Evolutionary conservation across 1,139 yeast genomes (phyloP).

Genomic region (Magnusiomyces suaveolens): DNA sequence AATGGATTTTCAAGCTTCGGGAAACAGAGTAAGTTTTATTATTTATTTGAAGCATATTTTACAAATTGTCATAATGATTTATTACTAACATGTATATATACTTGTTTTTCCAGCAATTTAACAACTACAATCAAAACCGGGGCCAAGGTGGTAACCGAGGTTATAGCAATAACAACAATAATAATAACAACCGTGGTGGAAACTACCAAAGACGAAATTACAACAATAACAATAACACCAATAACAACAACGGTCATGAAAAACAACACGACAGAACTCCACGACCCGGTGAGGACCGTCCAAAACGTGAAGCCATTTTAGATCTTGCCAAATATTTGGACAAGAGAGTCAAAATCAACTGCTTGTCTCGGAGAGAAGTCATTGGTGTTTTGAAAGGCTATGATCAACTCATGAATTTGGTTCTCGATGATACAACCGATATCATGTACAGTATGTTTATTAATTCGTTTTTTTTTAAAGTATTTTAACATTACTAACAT

Average conservation of each 20-base stretch:
- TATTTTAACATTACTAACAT: background rate
- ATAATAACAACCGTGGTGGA: slow-evolving; percentile 11
- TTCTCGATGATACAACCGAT: slow-evolving; percentile 75
- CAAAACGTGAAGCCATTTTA: slow-evolving; percentile 81
- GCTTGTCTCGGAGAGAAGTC: slow-evolving; percentile 38
- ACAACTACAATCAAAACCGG: slow-evolving; percentile 3
- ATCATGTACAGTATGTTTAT: slow-evolving; percentile 19
- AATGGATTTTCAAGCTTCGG: background rate
- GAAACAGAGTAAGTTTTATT: background rate
- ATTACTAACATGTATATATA: background rate
- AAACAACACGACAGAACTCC: slow-evolving; percentile 24
- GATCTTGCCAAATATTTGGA: slow-evolving; percentile 74
- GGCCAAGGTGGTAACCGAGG: slow-evolving; percentile 9
- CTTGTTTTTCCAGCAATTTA: background rate
- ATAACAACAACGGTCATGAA: slow-evolving; percentile 21
- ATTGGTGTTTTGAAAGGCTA: slow-evolving; percentile 76
- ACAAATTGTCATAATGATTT: background rate
- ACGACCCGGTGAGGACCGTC: slow-evolving; percentile 48
- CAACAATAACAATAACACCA: slow-evolving; percentile 9
- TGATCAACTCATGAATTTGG: slow-evolving; percentile 89
- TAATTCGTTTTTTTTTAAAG: background rate
- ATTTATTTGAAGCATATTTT: too few species aligned
- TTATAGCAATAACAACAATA: slow-evolving; percentile 4
- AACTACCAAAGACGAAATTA: slow-evolving; percentile 6
- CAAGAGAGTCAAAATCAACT: slow-evolving; percentile 58